A percentile compares a stretch with the other conserved stretches of the same genome.
phyloP scores from a whole-genome alignment of 2,329 filamentous ascomycete genomes.

The Talaromyces sp. region DNA sequence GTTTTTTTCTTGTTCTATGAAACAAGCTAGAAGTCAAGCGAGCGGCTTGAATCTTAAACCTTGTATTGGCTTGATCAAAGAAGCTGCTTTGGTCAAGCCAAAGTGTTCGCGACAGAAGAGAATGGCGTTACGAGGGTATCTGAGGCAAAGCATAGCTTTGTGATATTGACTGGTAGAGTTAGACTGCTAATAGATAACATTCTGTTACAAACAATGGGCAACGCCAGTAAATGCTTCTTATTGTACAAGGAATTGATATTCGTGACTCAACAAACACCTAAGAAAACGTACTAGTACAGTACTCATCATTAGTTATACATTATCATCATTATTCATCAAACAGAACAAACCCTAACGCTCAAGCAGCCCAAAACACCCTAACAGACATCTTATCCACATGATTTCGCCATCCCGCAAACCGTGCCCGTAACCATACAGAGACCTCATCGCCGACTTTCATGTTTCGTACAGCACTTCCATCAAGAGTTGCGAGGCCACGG shows the following conservation, averaged over 20 bases:
- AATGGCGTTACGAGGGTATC: not conserved
- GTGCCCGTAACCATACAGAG: constrained; percentile 36
- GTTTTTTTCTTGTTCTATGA: not conserved
- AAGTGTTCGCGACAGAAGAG: not conserved
- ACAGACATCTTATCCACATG: constrained; percentile 30
- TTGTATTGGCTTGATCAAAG: not conserved
- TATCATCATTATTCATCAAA: not conserved
- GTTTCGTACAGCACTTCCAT: constrained; percentile 33
- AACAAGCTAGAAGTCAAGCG: not conserved
- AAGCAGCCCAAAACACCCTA: constrained; percentile 36
- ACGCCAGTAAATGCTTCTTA: not conserved
- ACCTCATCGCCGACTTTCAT: constrained; percentile 37
- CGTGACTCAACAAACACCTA: not conserved
- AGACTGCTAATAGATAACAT: not conserved
- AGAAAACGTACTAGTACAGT: not conserved
- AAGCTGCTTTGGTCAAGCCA: not conserved
- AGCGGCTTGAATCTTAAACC: not conserved
- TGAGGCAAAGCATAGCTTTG: not conserved
- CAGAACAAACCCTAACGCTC: not conserved
- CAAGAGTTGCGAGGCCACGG: constrained; percentile 33
- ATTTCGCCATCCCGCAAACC: constrained; percentile 38
- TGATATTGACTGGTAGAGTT: not conserved
- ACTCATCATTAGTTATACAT: not conserved
- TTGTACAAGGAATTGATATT: not conserved
- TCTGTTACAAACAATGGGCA: not conserved